Conservation (phyloP, 1,284 basidiomycete species). For the Microbotryum saponariae region DNA sequence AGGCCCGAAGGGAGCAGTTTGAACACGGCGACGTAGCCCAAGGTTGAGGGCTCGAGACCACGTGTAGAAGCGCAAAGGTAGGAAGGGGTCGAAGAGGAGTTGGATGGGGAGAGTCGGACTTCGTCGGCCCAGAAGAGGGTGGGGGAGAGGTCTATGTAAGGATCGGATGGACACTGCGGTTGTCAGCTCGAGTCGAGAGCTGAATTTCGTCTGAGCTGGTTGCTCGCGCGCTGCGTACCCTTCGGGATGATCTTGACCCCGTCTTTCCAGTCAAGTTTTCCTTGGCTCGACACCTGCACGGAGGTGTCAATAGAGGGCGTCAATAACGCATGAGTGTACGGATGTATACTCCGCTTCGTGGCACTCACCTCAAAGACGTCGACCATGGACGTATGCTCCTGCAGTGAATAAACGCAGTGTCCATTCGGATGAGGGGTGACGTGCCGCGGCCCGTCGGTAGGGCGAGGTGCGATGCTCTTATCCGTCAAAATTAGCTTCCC, state of each 20-base stretch:
- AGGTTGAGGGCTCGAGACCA: conserved; percentile 37
- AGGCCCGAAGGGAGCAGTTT: conserved; percentile 35
- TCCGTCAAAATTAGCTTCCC: conserved; percentile 36
- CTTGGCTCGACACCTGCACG: conserved; percentile 16
- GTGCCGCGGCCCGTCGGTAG: conserved; percentile 43
- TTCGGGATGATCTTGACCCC: conserved; percentile 39
- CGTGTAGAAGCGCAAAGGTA: conserved; percentile 43
- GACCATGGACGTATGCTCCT: conserved; percentile 39
- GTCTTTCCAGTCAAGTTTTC: conserved; percentile 34
- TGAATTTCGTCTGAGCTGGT: not conserved
- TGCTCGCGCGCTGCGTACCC: conserved; percentile 15
- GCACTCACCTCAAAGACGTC: conserved; percentile 35
- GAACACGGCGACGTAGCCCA: conserved; percentile 42
- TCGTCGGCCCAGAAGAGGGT: conserved; percentile 41
- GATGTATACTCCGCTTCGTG: too few species aligned
- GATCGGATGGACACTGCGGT: not conserved
- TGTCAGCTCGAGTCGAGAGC: not conserved
- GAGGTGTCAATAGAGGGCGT: conserved; percentile 5
- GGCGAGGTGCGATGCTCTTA: conserved; percentile 40
- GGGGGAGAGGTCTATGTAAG: conserved; percentile 14
- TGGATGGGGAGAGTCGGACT: conserved; percentile 39
- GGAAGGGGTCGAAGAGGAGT: conserved; percentile 8
- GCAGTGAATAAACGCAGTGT: conserved; percentile 41
- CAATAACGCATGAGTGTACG: not conserved
- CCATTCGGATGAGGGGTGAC: conserved; percentile 43